Evolutionary conservation across 1,139 yeast species (phyloP).

Genomic region (Candida neerlandica): DNA sequence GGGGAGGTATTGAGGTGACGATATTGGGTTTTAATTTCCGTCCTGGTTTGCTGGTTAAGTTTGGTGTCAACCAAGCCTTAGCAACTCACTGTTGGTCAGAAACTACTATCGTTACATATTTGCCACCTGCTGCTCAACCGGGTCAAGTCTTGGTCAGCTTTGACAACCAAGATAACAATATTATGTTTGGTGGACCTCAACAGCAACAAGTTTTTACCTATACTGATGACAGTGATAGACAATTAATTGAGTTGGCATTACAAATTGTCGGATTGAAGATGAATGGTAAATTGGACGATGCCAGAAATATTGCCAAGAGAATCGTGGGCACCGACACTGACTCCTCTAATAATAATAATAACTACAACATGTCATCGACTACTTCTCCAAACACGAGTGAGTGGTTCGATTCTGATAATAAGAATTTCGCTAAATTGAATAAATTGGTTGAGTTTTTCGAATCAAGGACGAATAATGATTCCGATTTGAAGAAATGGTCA

Average conservation of each 20-base stretch:
- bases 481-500: conserved; percentile 6
- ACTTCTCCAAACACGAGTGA: conserved; percentile 22
- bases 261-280: conserved; percentile 93
- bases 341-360: conserved; percentile 13
- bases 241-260: conserved; percentile 85
- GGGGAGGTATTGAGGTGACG: conserved; percentile 96
- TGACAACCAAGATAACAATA: conserved; percentile 47
- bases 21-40: conserved; percentile 83
- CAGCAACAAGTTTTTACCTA: conserved; percentile 76
- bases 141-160: conserved; percentile 92
- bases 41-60: conserved; percentile 78
- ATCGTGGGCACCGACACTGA: conserved; percentile 65
- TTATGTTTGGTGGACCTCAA: conserved; percentile 36
- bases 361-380: conserved; percentile 10
- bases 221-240: conserved; percentile 90
- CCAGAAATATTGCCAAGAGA: conserved; percentile 83
- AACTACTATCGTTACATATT: conserved; percentile 86
- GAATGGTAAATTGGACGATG: conserved; percentile 93
- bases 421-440: conserved; percentile 52
- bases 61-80: conserved; percentile 80
- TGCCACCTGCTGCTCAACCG: conserved; percentile 86
- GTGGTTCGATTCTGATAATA: conserved; percentile 55
- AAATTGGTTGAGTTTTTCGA: conserved; percentile 41
- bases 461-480: conserved; percentile 61
- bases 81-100: conserved; percentile 97